These are phyloP conservation scores for Baorangia bicolor DNA, from an alignment of 768 basidiomycete species.

Conservation along the genomic window DNA sequence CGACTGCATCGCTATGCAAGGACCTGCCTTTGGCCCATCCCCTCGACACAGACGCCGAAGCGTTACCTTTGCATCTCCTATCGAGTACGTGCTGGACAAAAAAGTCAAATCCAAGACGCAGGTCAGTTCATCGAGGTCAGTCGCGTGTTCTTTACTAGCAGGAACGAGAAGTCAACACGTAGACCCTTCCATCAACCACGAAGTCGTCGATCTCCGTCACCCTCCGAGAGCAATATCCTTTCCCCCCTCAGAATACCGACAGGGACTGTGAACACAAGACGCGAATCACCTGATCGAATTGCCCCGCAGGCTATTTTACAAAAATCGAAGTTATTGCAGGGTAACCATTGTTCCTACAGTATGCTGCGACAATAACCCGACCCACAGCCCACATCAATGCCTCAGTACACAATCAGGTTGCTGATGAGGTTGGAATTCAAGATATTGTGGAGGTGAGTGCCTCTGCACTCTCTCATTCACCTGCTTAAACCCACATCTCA, in stretches of 20 bases:
- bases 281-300: conserved; percentile 1
- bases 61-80: conserved; percentile 33
- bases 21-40: neutral
- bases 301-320: neutral
- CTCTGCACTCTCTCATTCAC: neutral
- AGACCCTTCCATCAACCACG: neutral
- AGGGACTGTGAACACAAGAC: neutral
- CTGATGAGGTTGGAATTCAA: conserved; percentile 21
- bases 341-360: neutral
- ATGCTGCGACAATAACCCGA: neutral
- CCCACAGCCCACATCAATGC: neutral
- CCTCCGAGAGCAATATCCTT: conserved; percentile 8
- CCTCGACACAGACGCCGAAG: conserved; percentile 17
- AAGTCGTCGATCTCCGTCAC: neutral
- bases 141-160: neutral
- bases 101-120: neutral
- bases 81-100: conserved; percentile 14
- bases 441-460: conserved; percentile 45
- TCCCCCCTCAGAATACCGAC: conserved; percentile 18
- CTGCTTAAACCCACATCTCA: neutral
- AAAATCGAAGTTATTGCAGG: conserved; percentile 5
- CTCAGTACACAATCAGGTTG: neutral
- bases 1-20: neutral
- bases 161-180: neutral
- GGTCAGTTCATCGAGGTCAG: conserved; percentile 7